A percentile compares a stretch with the other conserved stretches of the same genome.
phyloP scores from a whole-genome alignment of 306 rosid species.

The Luffa aegyptiaca region DNA sequence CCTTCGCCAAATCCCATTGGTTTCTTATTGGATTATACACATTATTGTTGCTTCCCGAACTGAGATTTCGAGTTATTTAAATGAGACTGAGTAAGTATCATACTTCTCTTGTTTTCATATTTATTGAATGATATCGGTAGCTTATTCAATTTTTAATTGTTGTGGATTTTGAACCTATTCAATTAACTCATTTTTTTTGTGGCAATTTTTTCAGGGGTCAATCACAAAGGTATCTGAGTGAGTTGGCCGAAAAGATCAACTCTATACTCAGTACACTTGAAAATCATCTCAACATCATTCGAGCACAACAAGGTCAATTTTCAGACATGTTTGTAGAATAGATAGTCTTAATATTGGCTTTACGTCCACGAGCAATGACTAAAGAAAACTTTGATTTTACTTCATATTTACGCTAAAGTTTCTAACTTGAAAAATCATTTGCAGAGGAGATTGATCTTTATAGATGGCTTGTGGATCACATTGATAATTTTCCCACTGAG shows the following conservation, averaged over 20 bases:
- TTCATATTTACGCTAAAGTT: background rate
- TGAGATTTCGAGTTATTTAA: background rate
- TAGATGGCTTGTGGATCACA: background rate
- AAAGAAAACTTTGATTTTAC: background rate
- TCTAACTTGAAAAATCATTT: background rate
- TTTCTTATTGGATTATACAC: constrained; percentile 1
- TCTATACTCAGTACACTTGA: background rate
- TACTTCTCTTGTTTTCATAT: no score
- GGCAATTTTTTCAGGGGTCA: constrained; percentile 1
- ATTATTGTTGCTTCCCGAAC: background rate
- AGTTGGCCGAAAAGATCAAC: background rate
- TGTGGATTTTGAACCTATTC: no score
- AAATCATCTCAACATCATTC: background rate
- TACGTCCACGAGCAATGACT: no score
- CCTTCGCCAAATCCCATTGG: background rate
- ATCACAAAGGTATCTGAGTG: background rate
- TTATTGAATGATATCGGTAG: background rate
- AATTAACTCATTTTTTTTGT: background rate
- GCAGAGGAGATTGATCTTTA: background rate
- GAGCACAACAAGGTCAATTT: background rate
- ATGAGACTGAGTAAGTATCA: background rate
- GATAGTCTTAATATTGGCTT: no score
- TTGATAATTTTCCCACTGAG: background rate
- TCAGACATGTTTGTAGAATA: background rate
- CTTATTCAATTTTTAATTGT: background rate